Base-by-base conservation (phyloP, 2,329 filamentous ascomycete species). In the Tolypocladium pustulatum region DNA sequence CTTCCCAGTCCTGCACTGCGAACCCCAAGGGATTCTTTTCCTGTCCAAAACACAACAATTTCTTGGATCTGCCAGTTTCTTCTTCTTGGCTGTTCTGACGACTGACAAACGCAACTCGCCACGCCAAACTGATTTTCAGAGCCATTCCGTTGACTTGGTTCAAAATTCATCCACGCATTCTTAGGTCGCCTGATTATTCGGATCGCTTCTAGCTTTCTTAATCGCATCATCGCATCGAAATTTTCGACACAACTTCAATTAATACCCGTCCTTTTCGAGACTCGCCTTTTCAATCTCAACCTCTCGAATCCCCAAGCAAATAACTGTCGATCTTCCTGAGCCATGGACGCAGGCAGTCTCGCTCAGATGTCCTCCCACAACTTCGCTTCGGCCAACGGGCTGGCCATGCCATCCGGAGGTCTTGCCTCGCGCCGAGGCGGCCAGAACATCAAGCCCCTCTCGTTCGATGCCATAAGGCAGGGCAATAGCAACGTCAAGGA, bases 311-410 rank as follows among this genome's bases (percentile, higher is more conserved):
- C 30, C 58, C 30, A 58, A 22, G 20, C 49, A 17, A 15, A 34
- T 32, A 53, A 59, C 60, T 61, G 49, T 61, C 62, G 61, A 58
- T 65, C 51, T 56, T 59, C 66, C 70, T 76, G 78, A 81, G 77
- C 75, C 66, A 87, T 95, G 88, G 89, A 96, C 93, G 87, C 93
- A 85, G 93, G 93, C 84, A 91, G 91, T 94, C 90, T 96, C 81
- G 88, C 91, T 94, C 91, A 95, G 84, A 97, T 97, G 93, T 90
- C 91, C 79, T 93, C 91, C 81, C 90, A 87, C 81, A 83, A 87
- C 75, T 89, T 89, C 74, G 78, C 82, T 73, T 81, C 88, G 73
- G 80, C 83, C 71, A 83, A 83, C 74, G 87, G 85, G 67, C 81
- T 96, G 67, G 85, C 86, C 69, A 85, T 90, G 77, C 88, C 91